phyloP scores from a whole-genome alignment of 1,139 yeast genomes.

The Taphrina deformans region DNA sequence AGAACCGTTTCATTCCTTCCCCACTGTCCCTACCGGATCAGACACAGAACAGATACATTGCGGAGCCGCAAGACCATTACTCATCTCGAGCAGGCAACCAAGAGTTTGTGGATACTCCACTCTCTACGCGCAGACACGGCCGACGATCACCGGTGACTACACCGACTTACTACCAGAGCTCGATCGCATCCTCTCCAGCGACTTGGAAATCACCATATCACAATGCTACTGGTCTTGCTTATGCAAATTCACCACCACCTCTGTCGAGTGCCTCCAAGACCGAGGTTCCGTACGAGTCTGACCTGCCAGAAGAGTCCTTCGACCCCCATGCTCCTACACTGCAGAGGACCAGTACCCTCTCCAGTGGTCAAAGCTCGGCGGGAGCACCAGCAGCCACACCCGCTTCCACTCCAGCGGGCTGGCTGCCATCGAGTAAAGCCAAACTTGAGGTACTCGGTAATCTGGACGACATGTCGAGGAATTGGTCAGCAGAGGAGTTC shows the following conservation, averaged over 20 bases:
- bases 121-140: neutral
- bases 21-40: neutral
- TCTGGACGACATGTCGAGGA: slow-evolving; percentile 44
- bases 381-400: slow-evolving; percentile 4
- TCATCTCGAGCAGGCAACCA: neutral
- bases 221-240: neutral
- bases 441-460: slow-evolving; percentile 44
- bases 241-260: slow-evolving; percentile 13
- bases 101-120: neutral
- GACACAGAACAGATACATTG: slow-evolving; percentile 5
- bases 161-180: slow-evolving; percentile 6
- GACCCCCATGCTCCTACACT: slow-evolving; percentile 10
- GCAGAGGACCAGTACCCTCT: slow-evolving; percentile 29
- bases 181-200: slow-evolving; percentile 2
- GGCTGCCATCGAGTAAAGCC: slow-evolving; percentile 34
- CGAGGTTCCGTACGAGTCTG: slow-evolving; percentile 9
- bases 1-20: neutral
- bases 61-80: slow-evolving; percentile 27
- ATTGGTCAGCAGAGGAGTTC: slow-evolving; percentile 46
- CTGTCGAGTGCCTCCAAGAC: slow-evolving; percentile 7
- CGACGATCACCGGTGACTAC: neutral
- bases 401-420: neutral
- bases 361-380: slow-evolving; percentile 2
- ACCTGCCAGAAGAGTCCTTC: slow-evolving; percentile 8
- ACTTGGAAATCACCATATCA: slow-evolving; percentile 13